These are phyloP conservation scores for Penicillium fimorum DNA, from an alignment of 495 filamentous ascomycete genomes.

Conservation along the genomic window DNA sequence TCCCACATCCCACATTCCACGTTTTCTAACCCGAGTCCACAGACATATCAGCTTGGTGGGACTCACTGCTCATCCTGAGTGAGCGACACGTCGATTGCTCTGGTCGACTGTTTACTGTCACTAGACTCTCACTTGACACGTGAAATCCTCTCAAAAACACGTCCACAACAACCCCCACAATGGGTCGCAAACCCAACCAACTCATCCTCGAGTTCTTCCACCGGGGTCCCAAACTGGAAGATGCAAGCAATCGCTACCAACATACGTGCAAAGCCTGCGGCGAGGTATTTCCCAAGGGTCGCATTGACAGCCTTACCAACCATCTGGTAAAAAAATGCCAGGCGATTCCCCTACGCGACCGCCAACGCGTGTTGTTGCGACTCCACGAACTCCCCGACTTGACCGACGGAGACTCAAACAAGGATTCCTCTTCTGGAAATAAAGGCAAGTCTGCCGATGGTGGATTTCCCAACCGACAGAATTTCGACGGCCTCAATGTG, in stretches of 20 bases:
- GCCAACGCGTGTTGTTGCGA: conserved; percentile 62
- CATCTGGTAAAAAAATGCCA: conserved; percentile 83
- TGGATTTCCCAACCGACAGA: conserved; percentile 47
- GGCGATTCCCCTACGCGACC: conserved; percentile 63
- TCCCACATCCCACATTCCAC: conserved; percentile 4
- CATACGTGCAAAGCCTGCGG: conserved; percentile 85
- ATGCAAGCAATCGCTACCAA: conserved; percentile 82
- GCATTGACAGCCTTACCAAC: conserved; percentile 72
- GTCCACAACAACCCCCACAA: conserved; percentile 31
- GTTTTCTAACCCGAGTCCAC: background rate
- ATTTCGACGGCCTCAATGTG: conserved; percentile 74
- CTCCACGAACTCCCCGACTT: conserved; percentile 50
- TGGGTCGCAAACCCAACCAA: conserved; percentile 80
- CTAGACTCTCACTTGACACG: background rate
- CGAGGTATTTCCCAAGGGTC: conserved; percentile 80
- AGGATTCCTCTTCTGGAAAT: conserved; percentile 36
- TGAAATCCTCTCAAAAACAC: conserved; percentile 7
- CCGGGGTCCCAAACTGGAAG: conserved; percentile 75
- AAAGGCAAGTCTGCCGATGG: conserved; percentile 42
- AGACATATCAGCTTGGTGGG: conserved; percentile 1
- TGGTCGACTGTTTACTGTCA: background rate
- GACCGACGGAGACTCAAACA: conserved; percentile 38
- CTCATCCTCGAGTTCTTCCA: conserved; percentile 83
- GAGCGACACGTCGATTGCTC: background rate
- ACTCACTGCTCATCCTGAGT: background rate